Percentiles rank a stretch among this genome's conserved stretches.
Evolutionary conservation across 169 alveolate genomes (phyloP).

Genomic region (Cryptosporidium muris): DNA sequence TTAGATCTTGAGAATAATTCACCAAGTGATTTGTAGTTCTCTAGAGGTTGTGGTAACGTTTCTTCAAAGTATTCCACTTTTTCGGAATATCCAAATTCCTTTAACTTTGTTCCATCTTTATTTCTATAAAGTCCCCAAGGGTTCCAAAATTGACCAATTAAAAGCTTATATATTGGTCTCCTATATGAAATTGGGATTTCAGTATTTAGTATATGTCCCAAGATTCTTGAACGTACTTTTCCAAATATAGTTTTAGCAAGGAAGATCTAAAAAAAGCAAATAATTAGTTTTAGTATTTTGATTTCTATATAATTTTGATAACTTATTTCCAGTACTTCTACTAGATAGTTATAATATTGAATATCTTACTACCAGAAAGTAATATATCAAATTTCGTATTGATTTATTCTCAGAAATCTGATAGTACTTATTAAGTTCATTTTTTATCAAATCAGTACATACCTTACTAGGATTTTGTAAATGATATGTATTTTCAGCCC

Average conservation of each 20-base stretch:
- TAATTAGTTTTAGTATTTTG: background rate
- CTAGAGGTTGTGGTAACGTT: conserved; percentile 24
- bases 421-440: too few relatives aligned
- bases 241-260: conserved; percentile 35
- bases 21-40: conserved; percentile 44
- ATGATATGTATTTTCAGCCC: too few relatives aligned
- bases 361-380: too few relatives aligned
- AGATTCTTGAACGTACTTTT: conserved; percentile 33
- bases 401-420: too few relatives aligned
- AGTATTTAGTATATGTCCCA: conserved; percentile 34
- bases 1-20: conserved; percentile 56
- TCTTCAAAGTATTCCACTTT: conserved; percentile 31
- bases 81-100: background rate
- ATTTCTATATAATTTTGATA: too few relatives aligned
- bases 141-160: conserved; percentile 10
- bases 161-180: conserved; percentile 25
- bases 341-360: too few relatives aligned
- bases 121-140: too few relatives aligned
- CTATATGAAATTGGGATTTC: conserved; percentile 30
- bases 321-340: too few relatives aligned
- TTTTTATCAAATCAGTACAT: too few relatives aligned
- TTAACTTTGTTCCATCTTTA: too few relatives aligned
- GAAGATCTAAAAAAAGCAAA: conserved; percentile 17
- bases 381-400: too few relatives aligned
- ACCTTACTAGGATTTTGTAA: too few relatives aligned